phyloP scores from a whole-genome alignment of 495 filamentous ascomycete genomes.

The Amniculicola lignicola region DNA sequence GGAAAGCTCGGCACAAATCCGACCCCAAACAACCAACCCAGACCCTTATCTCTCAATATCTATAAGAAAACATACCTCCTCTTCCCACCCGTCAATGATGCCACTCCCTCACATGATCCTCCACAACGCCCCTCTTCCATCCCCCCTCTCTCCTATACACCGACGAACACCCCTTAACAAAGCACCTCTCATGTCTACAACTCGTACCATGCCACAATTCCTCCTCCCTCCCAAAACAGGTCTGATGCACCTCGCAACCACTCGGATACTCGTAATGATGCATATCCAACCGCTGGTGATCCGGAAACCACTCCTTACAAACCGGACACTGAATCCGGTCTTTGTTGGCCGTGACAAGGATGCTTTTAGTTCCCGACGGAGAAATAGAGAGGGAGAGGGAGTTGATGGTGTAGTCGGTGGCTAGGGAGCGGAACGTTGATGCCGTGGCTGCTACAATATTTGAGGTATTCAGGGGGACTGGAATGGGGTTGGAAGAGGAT shows the following conservation, averaged over 20 bases:
- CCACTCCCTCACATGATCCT: slow-evolving; percentile 10
- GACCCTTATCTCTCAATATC: too few species aligned
- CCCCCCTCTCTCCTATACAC: slow-evolving; percentile 2
- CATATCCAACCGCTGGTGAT: not conserved
- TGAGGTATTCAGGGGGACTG: too few species aligned
- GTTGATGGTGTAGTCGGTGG: not conserved
- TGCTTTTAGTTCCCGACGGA: not conserved
- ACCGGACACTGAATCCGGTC: slow-evolving; percentile 7
- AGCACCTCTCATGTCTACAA: slow-evolving; percentile 10
- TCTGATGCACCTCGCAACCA: slow-evolving; percentile 1
- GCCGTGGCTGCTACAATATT: too few species aligned
- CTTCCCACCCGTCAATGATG: slow-evolving; percentile 1
- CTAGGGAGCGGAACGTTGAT: not conserved
- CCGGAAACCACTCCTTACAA: slow-evolving; percentile 3
- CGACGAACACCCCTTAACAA: slow-evolving; percentile 4
- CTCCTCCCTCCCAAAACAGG: slow-evolving; percentile 3
- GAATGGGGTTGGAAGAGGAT: not conserved
- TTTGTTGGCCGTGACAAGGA: slow-evolving; percentile 1
- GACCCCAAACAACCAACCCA: too few species aligned
- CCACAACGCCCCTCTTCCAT: slow-evolving; percentile 5
- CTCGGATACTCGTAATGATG: slow-evolving; percentile 3
- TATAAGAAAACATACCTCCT: not conserved
- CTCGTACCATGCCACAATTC: not conserved
- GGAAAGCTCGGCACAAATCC: too few species aligned
- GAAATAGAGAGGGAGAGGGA: not conserved